A percentile compares a stretch with the other conserved stretches of the same genome.
Conservation (phyloP, 805 yeast genomes). For the Saccharomycopsis malanga region DNA sequence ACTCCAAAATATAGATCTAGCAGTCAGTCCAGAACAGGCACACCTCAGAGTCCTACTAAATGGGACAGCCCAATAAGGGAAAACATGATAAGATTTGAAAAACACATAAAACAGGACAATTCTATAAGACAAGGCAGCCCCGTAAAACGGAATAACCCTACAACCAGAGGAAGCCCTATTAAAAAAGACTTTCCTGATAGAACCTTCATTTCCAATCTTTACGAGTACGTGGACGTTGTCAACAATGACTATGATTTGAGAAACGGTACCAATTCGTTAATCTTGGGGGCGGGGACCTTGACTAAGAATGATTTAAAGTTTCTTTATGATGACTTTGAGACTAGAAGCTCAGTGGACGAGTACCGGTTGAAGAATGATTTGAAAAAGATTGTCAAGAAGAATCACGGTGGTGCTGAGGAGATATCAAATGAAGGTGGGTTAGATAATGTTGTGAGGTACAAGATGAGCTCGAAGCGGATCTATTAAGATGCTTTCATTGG, state of each 20-base stretch:
- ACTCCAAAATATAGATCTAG: too few species aligned
- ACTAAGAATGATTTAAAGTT: not conserved
- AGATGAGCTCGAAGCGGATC: slow-evolving; percentile 70
- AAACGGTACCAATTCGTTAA: not conserved
- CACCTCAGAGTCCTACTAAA: too few species aligned
- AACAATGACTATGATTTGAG: not conserved
- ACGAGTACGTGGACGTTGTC: not conserved
- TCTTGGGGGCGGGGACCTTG: not conserved
- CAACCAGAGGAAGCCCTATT: too few species aligned
- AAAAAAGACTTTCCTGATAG: too few species aligned
- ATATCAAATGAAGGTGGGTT: slow-evolving; percentile 33
- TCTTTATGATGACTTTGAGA: slow-evolving; percentile 10
- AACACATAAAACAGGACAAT: too few species aligned
- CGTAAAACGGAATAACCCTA: too few species aligned
- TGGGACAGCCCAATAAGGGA: too few species aligned
- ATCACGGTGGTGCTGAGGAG: slow-evolving; percentile 19
- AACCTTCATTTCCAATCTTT: not conserved
- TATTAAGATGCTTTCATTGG: slow-evolving; percentile 24
- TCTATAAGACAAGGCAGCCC: too few species aligned
- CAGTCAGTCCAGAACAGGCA: too few species aligned
- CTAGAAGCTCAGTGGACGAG: slow-evolving; percentile 10
- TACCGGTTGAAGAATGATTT: slow-evolving; percentile 11
- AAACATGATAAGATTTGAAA: too few species aligned
- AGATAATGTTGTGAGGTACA: slow-evolving; percentile 50
- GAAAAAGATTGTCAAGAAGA: slow-evolving; percentile 1